These are phyloP conservation scores for Alloteropsis angusta DNA, from an alignment of 202 grass and related monocot genomes.

Conservation along the genomic window DNA sequence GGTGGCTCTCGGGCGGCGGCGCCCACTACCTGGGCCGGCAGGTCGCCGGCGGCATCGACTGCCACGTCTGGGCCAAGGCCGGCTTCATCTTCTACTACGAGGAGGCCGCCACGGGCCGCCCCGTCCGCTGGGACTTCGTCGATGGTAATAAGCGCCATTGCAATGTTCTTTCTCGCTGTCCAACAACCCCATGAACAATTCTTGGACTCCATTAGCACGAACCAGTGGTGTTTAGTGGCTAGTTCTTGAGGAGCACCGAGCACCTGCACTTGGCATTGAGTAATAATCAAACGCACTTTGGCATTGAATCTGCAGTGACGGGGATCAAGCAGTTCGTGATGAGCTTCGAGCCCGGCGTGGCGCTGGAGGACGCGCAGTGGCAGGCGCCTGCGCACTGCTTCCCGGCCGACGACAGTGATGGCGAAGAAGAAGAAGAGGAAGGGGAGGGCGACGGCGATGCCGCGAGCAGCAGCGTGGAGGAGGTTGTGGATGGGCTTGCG, in stretches of 20 bases:
- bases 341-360: conserved; percentile 48
- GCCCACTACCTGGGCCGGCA: conserved; percentile 40
- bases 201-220: background rate
- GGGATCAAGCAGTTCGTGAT: conserved; percentile 60
- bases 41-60: conserved; percentile 47
- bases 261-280: background rate
- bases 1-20: conserved; percentile 41
- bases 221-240: no score
- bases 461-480: background rate
- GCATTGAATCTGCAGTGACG: conserved; percentile 8
- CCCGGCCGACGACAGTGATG: background rate
- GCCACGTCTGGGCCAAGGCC: conserved; percentile 59
- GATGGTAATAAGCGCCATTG: no score
- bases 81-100: conserved; percentile 70
- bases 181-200: no score
- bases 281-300: background rate
- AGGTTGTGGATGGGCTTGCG: background rate
- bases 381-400: conserved; percentile 69
- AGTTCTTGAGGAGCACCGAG: no score
- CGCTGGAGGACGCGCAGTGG: conserved; percentile 54
- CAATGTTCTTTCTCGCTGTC: no score
- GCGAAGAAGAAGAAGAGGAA: background rate
- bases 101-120: conserved; percentile 48
- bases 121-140: conserved; percentile 70
- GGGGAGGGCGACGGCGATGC: background rate